phyloP scores from a whole-genome alignment of 1,139 yeast genomes.

The Yamadazyma songkhlaensis region DNA sequence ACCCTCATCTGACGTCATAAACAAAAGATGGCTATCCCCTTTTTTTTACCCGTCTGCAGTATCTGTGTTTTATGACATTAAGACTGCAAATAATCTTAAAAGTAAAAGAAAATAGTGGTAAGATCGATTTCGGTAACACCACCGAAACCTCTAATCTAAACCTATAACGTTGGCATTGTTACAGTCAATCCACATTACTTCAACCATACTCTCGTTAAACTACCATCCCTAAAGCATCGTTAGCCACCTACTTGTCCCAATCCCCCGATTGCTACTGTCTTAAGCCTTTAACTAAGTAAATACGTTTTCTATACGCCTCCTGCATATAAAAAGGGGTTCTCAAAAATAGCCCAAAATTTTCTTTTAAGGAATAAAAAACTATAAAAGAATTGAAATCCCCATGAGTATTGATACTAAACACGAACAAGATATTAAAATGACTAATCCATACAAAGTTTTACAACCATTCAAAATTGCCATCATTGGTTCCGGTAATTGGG shows the following conservation, averaged over 20 bases:
- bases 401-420: neutral
- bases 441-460: slow-evolving; percentile 34
- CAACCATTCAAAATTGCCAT: slow-evolving; percentile 56
- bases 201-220: too few species aligned
- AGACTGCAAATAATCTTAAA: neutral
- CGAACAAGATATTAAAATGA: slow-evolving; percentile 18
- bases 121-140: neutral
- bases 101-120: neutral
- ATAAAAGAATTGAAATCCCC: neutral
- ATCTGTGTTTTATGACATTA: too few species aligned
- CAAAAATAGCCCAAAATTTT: neutral
- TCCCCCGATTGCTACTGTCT: too few species aligned
- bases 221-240: too few species aligned
- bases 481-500: slow-evolving; percentile 87
- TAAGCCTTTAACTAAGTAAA: too few species aligned
- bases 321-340: neutral
- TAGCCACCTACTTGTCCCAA: too few species aligned
- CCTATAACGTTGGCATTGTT: too few species aligned
- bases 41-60: too few species aligned
- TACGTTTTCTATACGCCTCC: neutral
- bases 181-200: too few species aligned
- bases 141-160: neutral
- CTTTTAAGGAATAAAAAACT: neutral
- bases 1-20: slow-evolving; percentile 1
- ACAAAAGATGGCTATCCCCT: neutral